Evolutionary conservation across 495 filamentous ascomycete species (phyloP).

Genomic region (Articulospora tetracladia): DNA sequence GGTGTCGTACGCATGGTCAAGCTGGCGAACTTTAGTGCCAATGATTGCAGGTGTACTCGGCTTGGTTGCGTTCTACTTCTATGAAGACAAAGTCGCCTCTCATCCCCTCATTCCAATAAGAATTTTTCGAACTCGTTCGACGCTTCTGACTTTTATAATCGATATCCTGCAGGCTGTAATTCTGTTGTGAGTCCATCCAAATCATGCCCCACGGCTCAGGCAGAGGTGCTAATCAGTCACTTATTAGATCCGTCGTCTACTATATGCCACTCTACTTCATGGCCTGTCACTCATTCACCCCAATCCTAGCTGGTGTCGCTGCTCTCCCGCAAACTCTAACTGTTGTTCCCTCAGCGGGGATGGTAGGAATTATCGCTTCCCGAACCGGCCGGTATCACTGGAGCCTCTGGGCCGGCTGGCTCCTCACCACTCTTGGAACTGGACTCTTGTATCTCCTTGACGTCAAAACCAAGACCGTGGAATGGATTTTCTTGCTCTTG

Average conservation of each 20-base stretch:
- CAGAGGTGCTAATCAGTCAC: no score
- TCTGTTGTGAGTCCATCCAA: no score
- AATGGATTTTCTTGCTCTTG: slow-evolving; percentile 47
- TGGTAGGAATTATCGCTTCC: neutral
- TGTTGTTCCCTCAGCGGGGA: neutral
- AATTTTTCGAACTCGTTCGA: slow-evolving; percentile 38
- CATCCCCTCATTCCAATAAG: slow-evolving; percentile 36
- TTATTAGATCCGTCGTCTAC: slow-evolving; percentile 51
- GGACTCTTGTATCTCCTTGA: slow-evolving; percentile 48
- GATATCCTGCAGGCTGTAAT: slow-evolving; percentile 45
- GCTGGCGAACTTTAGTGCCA: slow-evolving; percentile 51
- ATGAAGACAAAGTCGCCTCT: slow-evolving; percentile 39
- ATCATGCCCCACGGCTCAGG: no score
- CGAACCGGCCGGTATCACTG: slow-evolving; percentile 1
- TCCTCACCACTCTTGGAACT: slow-evolving; percentile 36
- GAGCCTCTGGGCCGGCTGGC: slow-evolving; percentile 43
- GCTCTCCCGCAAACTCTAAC: slow-evolving; percentile 22
- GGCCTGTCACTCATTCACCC: slow-evolving; percentile 50
- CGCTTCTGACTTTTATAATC: slow-evolving; percentile 30
- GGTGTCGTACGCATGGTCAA: slow-evolving; percentile 43
- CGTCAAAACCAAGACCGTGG: slow-evolving; percentile 30
- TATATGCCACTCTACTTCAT: slow-evolving; percentile 64
- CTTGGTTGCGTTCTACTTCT: slow-evolving; percentile 35
- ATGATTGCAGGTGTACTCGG: slow-evolving; percentile 43
- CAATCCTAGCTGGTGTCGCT: slow-evolving; percentile 53